Evolutionary conservation across 1,284 basidiomycete species (phyloP), one percentile per base, ranked within the genome.

Genomic region (Schizophyllum commune): DNA sequence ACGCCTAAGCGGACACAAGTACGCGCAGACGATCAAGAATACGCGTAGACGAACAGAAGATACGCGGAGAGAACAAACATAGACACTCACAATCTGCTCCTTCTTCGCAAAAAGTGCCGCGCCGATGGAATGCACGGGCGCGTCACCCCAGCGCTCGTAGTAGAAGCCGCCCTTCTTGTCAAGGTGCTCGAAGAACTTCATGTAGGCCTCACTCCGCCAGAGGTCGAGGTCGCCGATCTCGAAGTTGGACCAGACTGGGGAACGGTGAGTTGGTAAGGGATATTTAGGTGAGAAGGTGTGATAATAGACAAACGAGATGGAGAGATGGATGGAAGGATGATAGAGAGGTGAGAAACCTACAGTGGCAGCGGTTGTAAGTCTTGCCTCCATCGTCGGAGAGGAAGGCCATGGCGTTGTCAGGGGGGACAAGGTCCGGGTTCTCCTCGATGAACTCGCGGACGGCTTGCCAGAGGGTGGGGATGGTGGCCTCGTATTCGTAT

Each of bases 81-180:
- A 27, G 27, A 27, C 27, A 27, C 27, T 11, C 22, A 59, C 61
- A 51, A 63, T 63, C 58, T 63, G 60, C 15, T 61, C 60, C 34
- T 63, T 63, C 39, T 57, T 53, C 4, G 51, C 39, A 39, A 63
- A 61, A 11, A 63, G 32, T 1, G 62, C 62, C 4, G 62, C 62
- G 32, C 60, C 62, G 39, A 63, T 13, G 60, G 88, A 91, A 70
- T 94, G 92, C 2, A 94, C 89, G 1, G 92, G 94, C 5, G 94
- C 94, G 75, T 97, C 94, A 52, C 94, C 94, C 92, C 92, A 93
- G 47, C 91, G 83, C 81, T 96, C 93, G 67, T 96, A 95, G 73
- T 93, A 94, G 74, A 95, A 95, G n/a, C 95, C 95, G 63, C 95
- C 95, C 34, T 84, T 80, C 55, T 82, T 71, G 70, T 98, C 95